A percentile compares a stretch with the other conserved stretches of the same genome.
phyloP scores from a whole-genome alignment of 1,284 basidiomycete genomes.

The Amylostereum areolatum region DNA sequence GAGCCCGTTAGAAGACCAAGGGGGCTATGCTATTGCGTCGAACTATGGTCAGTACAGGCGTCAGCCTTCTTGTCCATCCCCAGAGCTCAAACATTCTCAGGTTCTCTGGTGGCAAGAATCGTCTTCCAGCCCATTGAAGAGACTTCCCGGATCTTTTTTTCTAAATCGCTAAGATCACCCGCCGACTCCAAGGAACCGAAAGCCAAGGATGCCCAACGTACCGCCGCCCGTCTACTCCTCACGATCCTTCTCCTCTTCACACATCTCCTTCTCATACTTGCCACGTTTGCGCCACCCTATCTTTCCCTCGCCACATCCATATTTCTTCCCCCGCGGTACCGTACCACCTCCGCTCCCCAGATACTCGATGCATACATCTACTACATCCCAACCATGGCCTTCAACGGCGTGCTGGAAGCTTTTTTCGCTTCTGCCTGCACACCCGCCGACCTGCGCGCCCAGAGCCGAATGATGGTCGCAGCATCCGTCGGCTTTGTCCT shows the following conservation, averaged over 20 bases:
- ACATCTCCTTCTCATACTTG: slow-evolving; percentile 69
- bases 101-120: slow-evolving; percentile 86
- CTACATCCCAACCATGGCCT: slow-evolving; percentile 83
- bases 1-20: slow-evolving; percentile 81
- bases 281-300: slow-evolving; percentile 71
- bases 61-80: neutral
- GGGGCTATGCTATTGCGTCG: slow-evolving; percentile 89
- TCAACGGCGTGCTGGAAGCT: slow-evolving; percentile 87
- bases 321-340: slow-evolving; percentile 69
- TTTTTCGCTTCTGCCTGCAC: slow-evolving; percentile 79
- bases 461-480: slow-evolving; percentile 67
- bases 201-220: slow-evolving; percentile 15
- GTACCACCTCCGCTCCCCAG: slow-evolving; percentile 63
- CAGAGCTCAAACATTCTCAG: slow-evolving; percentile 34
- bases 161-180: slow-evolving; percentile 44
- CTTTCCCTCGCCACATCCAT: slow-evolving; percentile 63
- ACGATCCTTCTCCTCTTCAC: slow-evolving; percentile 56
- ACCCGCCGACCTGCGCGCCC: slow-evolving; percentile 53
- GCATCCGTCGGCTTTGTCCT: slow-evolving; percentile 61
- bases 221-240: slow-evolving; percentile 31
- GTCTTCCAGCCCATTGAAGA: slow-evolving; percentile 93
- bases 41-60: slow-evolving; percentile 72
- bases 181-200: slow-evolving; percentile 12
- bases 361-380: slow-evolving; percentile 76
- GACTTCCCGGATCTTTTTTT: slow-evolving; percentile 82